Evolutionary conservation across 257 asterid genomes (phyloP).

Genomic region (Cinchona pubescens): DNA sequence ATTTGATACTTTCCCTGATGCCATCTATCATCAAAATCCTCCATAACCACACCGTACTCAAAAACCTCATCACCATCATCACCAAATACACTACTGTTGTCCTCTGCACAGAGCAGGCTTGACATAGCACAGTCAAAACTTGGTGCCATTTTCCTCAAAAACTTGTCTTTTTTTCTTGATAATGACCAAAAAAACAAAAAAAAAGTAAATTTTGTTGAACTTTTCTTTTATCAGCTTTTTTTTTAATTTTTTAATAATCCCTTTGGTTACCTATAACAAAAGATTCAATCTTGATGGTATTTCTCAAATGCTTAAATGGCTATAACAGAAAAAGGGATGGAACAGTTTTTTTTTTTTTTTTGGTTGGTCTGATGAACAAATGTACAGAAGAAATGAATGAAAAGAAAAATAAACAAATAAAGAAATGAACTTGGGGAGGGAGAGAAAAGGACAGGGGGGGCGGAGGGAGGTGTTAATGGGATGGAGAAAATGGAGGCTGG

Average conservation of each 20-base stretch:
- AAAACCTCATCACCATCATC: constrained; percentile 23
- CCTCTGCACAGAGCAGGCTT: constrained; percentile 44
- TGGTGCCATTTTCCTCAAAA: constrained; percentile 33
- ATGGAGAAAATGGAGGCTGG: constrained; percentile 5
- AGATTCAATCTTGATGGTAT: constrained; percentile 17
- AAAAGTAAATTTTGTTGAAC: too few species aligned
- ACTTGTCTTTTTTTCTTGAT: neutral
- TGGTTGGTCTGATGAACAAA: constrained; percentile 16
- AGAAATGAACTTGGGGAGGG: constrained; percentile 10
- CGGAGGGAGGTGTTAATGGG: neutral
- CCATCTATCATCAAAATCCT: constrained; percentile 23
- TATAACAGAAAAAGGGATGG: neutral
- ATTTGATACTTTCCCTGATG: constrained; percentile 22
- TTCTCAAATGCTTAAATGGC: neutral
- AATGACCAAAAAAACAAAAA: neutral
- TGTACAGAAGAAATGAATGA: neutral
- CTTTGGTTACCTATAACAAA: constrained; percentile 8
- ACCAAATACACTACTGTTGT: constrained; percentile 25
- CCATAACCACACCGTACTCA: constrained; percentile 14
- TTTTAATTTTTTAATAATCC: neutral
- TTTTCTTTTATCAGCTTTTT: neutral
- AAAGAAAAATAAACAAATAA: constrained; percentile 7
- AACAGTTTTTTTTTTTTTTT: constrained; percentile 1
- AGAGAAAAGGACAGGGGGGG: constrained; percentile 12
- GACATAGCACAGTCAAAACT: constrained; percentile 34